Base-by-base conservation (phyloP, 2,329 filamentous ascomycete species). In the Thielaviopsis punctulata region DNA sequence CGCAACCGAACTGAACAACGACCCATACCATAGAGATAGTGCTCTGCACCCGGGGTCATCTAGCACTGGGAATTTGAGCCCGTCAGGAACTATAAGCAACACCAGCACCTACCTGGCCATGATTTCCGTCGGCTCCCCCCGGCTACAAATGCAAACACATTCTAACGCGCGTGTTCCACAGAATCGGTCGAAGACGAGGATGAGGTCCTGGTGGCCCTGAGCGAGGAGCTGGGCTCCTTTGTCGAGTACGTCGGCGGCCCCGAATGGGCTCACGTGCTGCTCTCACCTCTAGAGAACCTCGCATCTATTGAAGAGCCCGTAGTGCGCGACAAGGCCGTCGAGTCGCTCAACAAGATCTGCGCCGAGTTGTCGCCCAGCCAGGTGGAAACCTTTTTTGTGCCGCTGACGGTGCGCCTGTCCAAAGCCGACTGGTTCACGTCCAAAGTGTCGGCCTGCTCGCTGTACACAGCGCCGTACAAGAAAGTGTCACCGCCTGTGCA, bases 361-460 rank as follows among this genome's bases (percentile, higher is more conserved):
- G 80, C 82, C 64, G 81, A 95, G 66, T 77, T 98, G 52, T 94
- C 88, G 49, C 73, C 87, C 61, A 78, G 87, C 67, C 92, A 98
- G 72, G 83, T 96, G 64, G 92, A 98, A 73, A 86, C 95, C 63
- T 86, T 89, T 69, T 96, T 96, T 71, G 90, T 98, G 60, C 92
- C 92, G 57, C 82, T 98, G 63, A 89, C 89, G 55, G 79, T 94
- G 63, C 87, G 92, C 64, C 85, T 98, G 56, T 93, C 92, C 59
- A 98, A 96, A 77, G 92, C 92, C 69, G 92, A 98, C 71, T 98
- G 92, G 92, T 98, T 98, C 69, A 98, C 92, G 54, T 96, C 92
- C 58, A 98, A 96, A 72, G 92, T 98, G 58, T 98, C 92, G 27
- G 92, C 90, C 57, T 95, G 90, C 58, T 92, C 92, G 57, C 83